Evolutionary conservation across 2,329 filamentous ascomycete genomes (phyloP).

Genomic region (Fusarium foetens): DNA sequence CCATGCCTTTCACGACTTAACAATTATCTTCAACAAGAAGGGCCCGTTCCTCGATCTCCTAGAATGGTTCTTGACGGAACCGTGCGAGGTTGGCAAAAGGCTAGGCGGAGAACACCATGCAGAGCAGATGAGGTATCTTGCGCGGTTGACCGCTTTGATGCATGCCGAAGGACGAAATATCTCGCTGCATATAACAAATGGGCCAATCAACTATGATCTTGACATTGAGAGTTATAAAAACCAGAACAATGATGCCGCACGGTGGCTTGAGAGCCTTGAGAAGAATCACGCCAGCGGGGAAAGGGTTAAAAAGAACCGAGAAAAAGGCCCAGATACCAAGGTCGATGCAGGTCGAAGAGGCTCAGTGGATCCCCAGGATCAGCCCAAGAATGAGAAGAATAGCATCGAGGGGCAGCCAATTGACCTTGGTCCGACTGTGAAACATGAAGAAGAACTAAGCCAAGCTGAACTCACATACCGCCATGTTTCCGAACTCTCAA

Average conservation of each 20-base stretch:
- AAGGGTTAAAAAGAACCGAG: not conserved
- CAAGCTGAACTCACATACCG: not conserved
- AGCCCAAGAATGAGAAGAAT: not conserved
- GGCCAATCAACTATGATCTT: accelerated
- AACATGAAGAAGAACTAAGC: not conserved
- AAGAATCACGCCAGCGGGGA: not conserved
- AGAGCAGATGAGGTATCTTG: not conserved
- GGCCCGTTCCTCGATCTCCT: accelerated
- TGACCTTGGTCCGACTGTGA: not conserved
- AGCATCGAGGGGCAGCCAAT: not conserved
- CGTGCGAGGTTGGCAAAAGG: not conserved
- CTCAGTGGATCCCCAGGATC: not conserved
- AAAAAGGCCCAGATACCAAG: not conserved
- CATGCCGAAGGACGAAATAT: not conserved
- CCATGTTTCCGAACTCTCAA: not conserved
- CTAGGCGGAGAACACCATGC: not conserved
- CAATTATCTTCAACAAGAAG: accelerated
- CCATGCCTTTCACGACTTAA: not conserved
- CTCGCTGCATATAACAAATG: not conserved
- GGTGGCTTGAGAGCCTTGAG: not conserved
- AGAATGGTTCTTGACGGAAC: not conserved
- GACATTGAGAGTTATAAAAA: not conserved
- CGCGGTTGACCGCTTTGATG: not conserved
- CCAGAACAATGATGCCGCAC: not conserved
- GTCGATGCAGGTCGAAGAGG: not conserved